Evolutionary conservation across 2,329 filamentous ascomycete species (phyloP), one percentile per base, ranked within the genome.

Genomic region (Claviceps digitariae): DNA sequence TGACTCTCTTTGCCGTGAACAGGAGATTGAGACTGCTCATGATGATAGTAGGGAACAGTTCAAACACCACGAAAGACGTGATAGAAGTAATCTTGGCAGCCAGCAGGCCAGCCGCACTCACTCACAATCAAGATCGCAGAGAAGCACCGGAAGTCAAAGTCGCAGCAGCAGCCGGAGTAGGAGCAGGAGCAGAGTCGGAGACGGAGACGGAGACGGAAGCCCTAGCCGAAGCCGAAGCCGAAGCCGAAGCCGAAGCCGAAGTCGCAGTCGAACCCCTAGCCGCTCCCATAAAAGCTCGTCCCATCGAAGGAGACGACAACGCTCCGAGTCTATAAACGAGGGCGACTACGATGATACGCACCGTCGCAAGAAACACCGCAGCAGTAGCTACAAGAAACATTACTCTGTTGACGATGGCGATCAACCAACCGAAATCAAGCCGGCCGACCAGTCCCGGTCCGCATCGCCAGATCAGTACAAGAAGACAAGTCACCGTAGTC

Each of bases 391-490:
- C 50, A 51, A 51, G 41, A 51, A 51, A 55, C 64, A 69, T 46
- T 63, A 73, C 54, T 60, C 69, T 58, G 69, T 70, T 17, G 74
- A 76, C 48, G 76, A 76, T 20, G 71, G 74, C 57, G 50, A 61
- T n/a, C 66, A 66, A 40, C 58, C 68, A 45, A 66, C 58, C 54
- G 65, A 69, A 58, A 69, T 73, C 48, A 72, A 72, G 57, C 62
- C 74, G 58, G 69, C 72, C 13, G 76, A 81, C 48, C 76, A 77
- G 50, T 82, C 83, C 0, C 76, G 84, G 54, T 87, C 85, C 5
- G 74, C 75, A 5, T 88, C 86, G 2, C 78, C 77, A 1, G 78
- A 81, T 13, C 74, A 76, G 10, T 74, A 75, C 40, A 79, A 76
- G 57, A 69, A 75, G 52, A 76, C 78, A 7, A 74, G 75, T 49